Base-by-base conservation (phyloP, 2,329 filamentous ascomycete species). In the Tolypocladium capitatum region DNA sequence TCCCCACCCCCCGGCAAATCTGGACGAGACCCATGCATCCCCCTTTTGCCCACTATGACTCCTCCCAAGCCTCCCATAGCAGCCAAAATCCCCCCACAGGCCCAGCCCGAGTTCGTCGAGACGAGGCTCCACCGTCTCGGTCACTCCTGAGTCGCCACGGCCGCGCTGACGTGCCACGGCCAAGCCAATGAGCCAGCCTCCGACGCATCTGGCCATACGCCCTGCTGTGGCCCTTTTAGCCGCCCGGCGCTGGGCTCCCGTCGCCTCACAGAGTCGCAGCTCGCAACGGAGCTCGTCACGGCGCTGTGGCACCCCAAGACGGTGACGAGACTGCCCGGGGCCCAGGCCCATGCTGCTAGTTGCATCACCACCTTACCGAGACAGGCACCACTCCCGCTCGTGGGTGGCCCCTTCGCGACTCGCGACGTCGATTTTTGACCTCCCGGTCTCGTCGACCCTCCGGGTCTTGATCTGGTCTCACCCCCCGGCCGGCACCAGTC, bases 201-300 rank as follows among this genome's bases (percentile, higher is more conserved):
- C 49, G 45, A 52, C 51, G 50, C 48, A 54, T 52, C 51, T 53
- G 51, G 53, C 47, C 51, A 49, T 51, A n/a, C 10, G 24, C 38
- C 20, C 24, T 41, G 5, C 8, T 27, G 21, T 16, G 38, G n/a
- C 21, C 36, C 36, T 16, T 40, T 14, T 8, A 40, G 8, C 20
- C 11, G 20, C 20, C 14, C 5, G 24, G 21, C 36, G 13, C 13
- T 16, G 8, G 36, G 21, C 36, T 38, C 20, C 34, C n/a, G 34
- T n/a, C 16, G n/a, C 30, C 30, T 31, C 30, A 5, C 30, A 31
- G 30, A 36, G n/a, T n/a, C n/a, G n/a, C n/a, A n/a, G n/a, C n/a
- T n/a, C n/a, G n/a, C n/a, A n/a, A 11, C 8, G 18, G 10, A 14
- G 41, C 41, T 44, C 30, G 28, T 33, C 16, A 16, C 21, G 28